Evolutionary conservation across 1,284 basidiomycete species (phyloP).

Genomic region (Microstroma glucosiphilum): DNA sequence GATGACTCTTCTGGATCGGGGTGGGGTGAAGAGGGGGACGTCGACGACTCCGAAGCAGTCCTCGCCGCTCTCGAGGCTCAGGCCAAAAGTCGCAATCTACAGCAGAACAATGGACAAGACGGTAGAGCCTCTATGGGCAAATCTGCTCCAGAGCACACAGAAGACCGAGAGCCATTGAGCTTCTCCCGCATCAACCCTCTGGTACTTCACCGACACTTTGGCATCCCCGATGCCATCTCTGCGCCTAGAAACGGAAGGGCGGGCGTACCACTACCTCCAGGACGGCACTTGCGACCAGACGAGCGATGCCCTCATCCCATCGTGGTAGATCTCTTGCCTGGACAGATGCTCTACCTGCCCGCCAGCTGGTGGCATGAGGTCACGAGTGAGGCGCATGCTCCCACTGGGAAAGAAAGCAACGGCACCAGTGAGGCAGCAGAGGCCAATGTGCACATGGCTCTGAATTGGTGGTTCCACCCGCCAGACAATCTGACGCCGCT

Average conservation of each 20-base stretch:
- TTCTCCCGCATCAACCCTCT: constrained; percentile 39
- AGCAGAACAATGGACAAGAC: neutral
- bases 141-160: neutral
- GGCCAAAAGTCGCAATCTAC: constrained; percentile 11
- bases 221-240: constrained; percentile 15
- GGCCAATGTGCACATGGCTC: constrained; percentile 42
- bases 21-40: constrained; percentile 22
- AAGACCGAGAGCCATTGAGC: constrained; percentile 27
- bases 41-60: constrained; percentile 32
- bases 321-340: constrained; percentile 37
- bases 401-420: neutral
- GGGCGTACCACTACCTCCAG: neutral
- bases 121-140: neutral
- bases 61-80: constrained; percentile 15
- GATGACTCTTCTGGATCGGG: constrained; percentile 11
- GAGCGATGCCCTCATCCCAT: constrained; percentile 39
- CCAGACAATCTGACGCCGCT: constrained; percentile 31
- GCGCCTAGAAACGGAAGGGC: neutral
- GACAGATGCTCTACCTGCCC: constrained; percentile 49
- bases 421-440: neutral
- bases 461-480: constrained; percentile 51
- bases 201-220: constrained; percentile 33
- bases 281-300: constrained; percentile 10
- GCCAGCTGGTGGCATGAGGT: constrained; percentile 50
- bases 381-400: constrained; percentile 26